Evolutionary conservation across 257 asterid species (phyloP), one percentile per base, ranked within the genome.

Genomic region (Plectranthus barbatus): DNA sequence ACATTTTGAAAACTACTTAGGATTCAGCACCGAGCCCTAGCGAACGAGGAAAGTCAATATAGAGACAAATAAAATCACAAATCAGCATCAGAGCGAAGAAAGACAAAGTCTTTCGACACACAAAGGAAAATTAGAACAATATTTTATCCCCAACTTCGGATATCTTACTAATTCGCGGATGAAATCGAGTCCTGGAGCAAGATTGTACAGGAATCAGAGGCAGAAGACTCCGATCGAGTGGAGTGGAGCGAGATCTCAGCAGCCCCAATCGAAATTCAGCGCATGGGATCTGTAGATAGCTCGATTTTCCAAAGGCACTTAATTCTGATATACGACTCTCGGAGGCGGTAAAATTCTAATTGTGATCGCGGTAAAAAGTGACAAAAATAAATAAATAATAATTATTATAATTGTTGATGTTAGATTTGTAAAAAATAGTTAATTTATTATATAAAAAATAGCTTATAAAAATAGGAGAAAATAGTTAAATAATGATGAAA

Each of bases 221-320:
- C 67, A 2, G 2, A 4, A 45, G 65, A 52, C 70, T 56, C 72
- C 81, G 77, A 72, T 73, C 73, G 64, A 54, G 65, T 24, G 65
- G 44, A 57, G 9, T 52, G 18, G 31, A 48, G 57, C 64, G 74
- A 76, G 78, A 72, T 76, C 75, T 63, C 78, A 23, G 58, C 51
- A 44, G 59, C 53, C 29, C 20, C 69, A 42, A 64, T 67, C 69
- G 68, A 68, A 67, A 50, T 57, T 63, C 60, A 20, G 68, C 51
- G 55, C 62, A 67, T 60, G 67, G 71, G 80, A 66, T 59, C 69
- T 41, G 68, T 19, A 15, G 71, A 56, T 56, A 56, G 66, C 66
- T 58, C 54, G 51, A 66, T 23, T 36, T 60, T 7, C 66, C 48
- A 21, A 60, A 66, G 49, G 77, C 64, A 37, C 77, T 54, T 33